Conservation (phyloP, 176 grass and related monocot genomes). For the Thinopyrum elongatum region DNA sequence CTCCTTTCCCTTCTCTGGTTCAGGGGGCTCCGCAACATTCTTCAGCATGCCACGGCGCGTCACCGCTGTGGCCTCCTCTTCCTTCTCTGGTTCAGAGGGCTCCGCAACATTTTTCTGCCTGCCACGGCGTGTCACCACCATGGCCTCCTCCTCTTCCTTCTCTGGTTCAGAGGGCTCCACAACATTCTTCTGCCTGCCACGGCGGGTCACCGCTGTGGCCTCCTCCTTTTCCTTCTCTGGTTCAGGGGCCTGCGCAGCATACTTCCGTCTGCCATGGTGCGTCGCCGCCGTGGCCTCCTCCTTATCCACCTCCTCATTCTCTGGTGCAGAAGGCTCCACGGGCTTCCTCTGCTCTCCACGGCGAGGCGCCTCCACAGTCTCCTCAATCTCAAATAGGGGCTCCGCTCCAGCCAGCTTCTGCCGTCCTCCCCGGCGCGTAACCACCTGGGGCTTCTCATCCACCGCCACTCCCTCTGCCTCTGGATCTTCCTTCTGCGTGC, state of each 20-base stretch:
- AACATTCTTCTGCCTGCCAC: neutral
- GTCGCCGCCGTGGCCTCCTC: neutral
- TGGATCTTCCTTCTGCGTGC: neutral
- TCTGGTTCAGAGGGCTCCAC: neutral
- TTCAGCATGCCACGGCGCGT: constrained; percentile 4
- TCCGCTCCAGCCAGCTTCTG: neutral
- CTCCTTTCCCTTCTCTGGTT: neutral
- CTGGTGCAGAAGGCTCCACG: neutral
- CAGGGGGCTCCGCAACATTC: neutral
- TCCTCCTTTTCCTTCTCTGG: neutral
- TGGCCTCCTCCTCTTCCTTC: neutral
- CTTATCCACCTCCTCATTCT: neutral
- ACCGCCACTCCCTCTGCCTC: neutral
- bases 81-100: too few relatives aligned
- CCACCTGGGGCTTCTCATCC: neutral
- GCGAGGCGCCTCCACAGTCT: neutral
- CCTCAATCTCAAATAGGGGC: neutral
- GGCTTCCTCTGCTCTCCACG: neutral
- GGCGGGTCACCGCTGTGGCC: neutral
- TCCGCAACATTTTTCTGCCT: neutral
- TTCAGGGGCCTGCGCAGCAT: neutral
- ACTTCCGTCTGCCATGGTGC: neutral
- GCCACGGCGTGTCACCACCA: neutral
- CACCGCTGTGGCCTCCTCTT: neutral
- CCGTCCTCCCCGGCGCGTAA: neutral